phyloP scores from a whole-genome alignment of 2,329 filamentous ascomycete species.

The Tolypocladium paradoxum region DNA sequence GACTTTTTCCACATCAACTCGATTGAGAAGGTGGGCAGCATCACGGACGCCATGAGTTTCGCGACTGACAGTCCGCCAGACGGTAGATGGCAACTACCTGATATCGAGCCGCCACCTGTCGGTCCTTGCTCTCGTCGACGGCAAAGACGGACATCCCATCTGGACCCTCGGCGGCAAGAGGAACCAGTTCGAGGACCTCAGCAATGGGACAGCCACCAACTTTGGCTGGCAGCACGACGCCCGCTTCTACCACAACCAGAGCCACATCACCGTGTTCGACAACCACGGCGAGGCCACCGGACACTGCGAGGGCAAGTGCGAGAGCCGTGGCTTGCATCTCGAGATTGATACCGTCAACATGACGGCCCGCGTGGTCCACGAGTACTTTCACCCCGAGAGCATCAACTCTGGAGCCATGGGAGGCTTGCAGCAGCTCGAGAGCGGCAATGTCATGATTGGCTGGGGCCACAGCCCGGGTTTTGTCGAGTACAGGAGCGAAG shows the following conservation, averaged over 20 bases:
- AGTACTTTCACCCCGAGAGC: slow-evolving; percentile 17
- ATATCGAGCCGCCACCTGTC: neutral
- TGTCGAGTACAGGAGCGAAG: neutral
- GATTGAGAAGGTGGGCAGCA: slow-evolving; percentile 21
- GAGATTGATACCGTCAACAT: slow-evolving; percentile 15
- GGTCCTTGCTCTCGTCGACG: neutral
- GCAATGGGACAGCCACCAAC: slow-evolving; percentile 20
- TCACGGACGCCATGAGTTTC: too few relatives aligned
- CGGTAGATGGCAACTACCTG: neutral
- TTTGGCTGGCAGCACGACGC: slow-evolving; percentile 29
- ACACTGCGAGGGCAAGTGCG: slow-evolving; percentile 9
- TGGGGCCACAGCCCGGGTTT: neutral
- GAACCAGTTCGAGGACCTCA: slow-evolving; percentile 25
- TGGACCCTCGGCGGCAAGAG: slow-evolving; percentile 25
- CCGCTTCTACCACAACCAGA: slow-evolving; percentile 17
- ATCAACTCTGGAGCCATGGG: slow-evolving; percentile 17
- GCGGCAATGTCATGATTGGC: slow-evolving; percentile 15
- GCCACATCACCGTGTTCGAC: slow-evolving; percentile 25
- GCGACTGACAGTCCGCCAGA: neutral
- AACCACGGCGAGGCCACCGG: slow-evolving; percentile 23
- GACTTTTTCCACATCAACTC: slow-evolving; percentile 30
- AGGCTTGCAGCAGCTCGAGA: slow-evolving; percentile 14
- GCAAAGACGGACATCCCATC: slow-evolving; percentile 4
- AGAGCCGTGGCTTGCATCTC: slow-evolving; percentile 10
- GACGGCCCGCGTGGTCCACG: slow-evolving; percentile 17